phyloP scores from a whole-genome alignment of 2,329 filamentous ascomycete species.

The Didymellaceae sp. region DNA sequence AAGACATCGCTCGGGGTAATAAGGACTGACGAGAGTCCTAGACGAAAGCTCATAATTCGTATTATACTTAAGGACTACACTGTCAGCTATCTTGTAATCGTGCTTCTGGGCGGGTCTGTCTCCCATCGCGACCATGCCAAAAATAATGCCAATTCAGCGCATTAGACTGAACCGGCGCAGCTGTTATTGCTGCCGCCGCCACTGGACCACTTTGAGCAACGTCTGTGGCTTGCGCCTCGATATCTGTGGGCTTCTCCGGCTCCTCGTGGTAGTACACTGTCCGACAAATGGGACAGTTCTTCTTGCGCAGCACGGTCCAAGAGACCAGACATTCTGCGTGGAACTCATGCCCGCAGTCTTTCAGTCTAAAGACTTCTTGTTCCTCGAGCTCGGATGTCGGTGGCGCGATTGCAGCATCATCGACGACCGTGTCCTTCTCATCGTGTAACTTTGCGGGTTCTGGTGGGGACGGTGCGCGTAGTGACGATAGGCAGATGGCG shows the following conservation, averaged over 20 bases:
- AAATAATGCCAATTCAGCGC: constrained; percentile 17
- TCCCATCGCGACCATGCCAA: constrained; percentile 7
- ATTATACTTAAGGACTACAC: too few species aligned
- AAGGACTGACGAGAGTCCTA: too few species aligned
- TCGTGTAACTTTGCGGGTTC: constrained; percentile 32
- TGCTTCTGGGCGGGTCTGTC: too few species aligned
- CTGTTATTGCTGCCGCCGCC: background rate
- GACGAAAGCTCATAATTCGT: too few species aligned
- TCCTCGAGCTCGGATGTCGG: constrained; percentile 8
- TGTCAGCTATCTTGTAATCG: too few species aligned
- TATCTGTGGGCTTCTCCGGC: constrained; percentile 23
- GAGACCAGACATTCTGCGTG: constrained; percentile 42
- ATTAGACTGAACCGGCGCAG: background rate
- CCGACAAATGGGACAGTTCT: constrained; percentile 41
- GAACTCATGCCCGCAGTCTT: constrained; percentile 39
- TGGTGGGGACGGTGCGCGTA: constrained; percentile 35
- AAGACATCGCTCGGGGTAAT: too few species aligned
- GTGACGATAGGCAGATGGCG: constrained; percentile 42
- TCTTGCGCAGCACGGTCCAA: constrained; percentile 40
- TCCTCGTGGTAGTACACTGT: constrained; percentile 35
- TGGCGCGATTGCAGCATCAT: constrained; percentile 8
- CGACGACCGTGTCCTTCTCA: constrained; percentile 11
- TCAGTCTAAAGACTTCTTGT: constrained; percentile 36
- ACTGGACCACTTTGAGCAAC: background rate
- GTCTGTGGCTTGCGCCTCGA: constrained; percentile 16